Conservation (phyloP, 2,329 filamentous ascomycete species). For the Microsporum ferrugineum region DNA sequence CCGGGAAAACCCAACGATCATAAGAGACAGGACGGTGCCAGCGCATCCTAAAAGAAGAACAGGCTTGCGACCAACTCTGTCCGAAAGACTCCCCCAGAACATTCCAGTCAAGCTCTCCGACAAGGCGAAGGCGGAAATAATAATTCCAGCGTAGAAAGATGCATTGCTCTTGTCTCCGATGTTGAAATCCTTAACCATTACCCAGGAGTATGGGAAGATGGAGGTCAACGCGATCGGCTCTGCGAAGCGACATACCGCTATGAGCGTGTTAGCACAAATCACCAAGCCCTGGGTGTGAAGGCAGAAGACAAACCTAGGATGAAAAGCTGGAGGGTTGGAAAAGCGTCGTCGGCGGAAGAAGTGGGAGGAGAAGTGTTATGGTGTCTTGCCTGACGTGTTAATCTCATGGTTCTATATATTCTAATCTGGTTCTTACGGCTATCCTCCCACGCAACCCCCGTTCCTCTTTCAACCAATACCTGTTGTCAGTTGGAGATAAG, state of each 20-base stretch:
- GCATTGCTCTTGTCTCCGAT: constrained; percentile 63
- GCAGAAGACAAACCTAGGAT: constrained; percentile 55
- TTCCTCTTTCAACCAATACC: not conserved
- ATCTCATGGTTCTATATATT: constrained; percentile 44
- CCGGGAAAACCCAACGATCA: constrained; percentile 75
- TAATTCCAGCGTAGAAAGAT: constrained; percentile 75
- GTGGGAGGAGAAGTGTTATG: constrained; percentile 6
- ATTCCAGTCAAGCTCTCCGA: constrained; percentile 66
- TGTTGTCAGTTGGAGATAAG: not conserved
- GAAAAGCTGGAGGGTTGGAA: constrained; percentile 72
- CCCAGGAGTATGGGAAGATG: constrained; percentile 86
- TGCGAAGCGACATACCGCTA: constrained; percentile 82
- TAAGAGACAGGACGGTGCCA: constrained; percentile 68
- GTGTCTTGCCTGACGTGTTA: constrained; percentile 45
- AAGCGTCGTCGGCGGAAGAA: constrained; percentile 50
- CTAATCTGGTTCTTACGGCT: constrained; percentile 44
- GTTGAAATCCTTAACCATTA: constrained; percentile 64
- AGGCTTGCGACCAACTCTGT: constrained; percentile 70
- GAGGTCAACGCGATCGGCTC: constrained; percentile 88
- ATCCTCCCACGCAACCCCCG: constrained; percentile 17
- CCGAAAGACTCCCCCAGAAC: constrained; percentile 65
- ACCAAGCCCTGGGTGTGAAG: not conserved
- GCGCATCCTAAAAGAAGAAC: constrained; percentile 64
- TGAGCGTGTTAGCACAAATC: not conserved
- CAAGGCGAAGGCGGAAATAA: constrained; percentile 76